Conservation (phyloP, 2,329 filamentous ascomycete genomes). For the Scedosporium minutisporum region DNA sequence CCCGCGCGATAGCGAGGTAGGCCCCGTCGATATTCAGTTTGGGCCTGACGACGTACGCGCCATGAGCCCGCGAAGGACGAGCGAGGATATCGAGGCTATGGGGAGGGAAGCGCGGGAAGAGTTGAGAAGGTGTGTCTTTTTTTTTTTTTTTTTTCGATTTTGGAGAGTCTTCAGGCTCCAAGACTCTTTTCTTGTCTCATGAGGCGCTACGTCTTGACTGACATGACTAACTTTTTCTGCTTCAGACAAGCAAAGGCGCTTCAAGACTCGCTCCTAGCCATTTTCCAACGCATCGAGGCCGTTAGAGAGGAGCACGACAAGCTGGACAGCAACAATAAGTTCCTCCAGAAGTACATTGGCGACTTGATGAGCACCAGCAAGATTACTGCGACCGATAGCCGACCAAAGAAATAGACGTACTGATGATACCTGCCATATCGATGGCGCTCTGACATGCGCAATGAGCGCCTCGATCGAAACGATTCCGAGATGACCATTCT, state of each 20-base stretch:
- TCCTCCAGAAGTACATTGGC: constrained; percentile 95
- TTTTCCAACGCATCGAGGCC: constrained; percentile 89
- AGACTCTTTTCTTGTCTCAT: background rate
- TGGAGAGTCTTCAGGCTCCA: background rate
- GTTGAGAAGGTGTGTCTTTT: constrained; percentile 40
- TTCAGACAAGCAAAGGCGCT: constrained; percentile 78
- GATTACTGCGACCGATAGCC: constrained; percentile 47
- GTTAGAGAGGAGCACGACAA: constrained; percentile 94
- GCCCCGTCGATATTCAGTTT: constrained; percentile 63
- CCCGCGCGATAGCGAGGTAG: constrained; percentile 65
- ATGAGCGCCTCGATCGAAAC: background rate
- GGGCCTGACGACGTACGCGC: constrained; percentile 40
- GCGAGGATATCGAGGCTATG: constrained; percentile 80
- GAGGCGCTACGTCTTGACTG: too few relatives aligned
- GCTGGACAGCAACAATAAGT: constrained; percentile 92
- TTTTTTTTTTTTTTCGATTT: background rate
- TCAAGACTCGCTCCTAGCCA: constrained; percentile 79
- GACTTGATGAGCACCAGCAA: constrained; percentile 85
- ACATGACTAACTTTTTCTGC: background rate
- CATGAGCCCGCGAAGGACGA: constrained; percentile 83
- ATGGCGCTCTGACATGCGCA: background rate
- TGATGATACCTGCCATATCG: background rate
- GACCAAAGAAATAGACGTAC: constrained; percentile 40
- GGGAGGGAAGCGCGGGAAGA: constrained; percentile 70
- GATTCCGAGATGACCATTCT: background rate